Evolutionary conservation across 140 eudicot genomes (phyloP), one percentile per base, ranked within the genome.

Genomic region (Cichorium intybus): DNA sequence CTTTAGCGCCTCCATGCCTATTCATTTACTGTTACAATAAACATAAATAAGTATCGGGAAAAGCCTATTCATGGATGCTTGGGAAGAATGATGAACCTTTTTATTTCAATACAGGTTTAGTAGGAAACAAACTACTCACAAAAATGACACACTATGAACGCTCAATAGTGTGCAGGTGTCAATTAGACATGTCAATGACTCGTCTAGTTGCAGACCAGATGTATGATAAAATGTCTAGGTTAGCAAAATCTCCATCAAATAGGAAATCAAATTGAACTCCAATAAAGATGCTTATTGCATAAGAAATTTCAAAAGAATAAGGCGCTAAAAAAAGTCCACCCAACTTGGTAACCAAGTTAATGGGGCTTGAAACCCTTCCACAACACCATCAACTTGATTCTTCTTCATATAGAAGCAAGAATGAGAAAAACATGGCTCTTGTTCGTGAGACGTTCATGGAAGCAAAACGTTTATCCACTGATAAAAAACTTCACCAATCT

Each of bases 301-400:
- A 89, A 60, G 99, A 94, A 71, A 94, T 94, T 95, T 86, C 80
- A 20, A 89, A 86, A 71, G 99, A 94, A 65, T 81, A 74, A 33
- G 83, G 69, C 46, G 76, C 85, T 15, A 84, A 75, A 59, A 88
- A 71, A 41, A 86, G 70, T 15, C 80, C 97, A 0, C 85, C 97
- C 21, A 84, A 77, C 69, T 57, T 94, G 68, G 99, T 94, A 21
- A 97, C 97, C 20, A 94, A 81, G 77, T 77, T 94, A 68, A 94
- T 94, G 99, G 99, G 99, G 20, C 99, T 94, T 45, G 99, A 94
- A 59, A 68, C 84, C 64, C 85, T 94, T 63, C 99, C 99, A 6
- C 83, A 52, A 12, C 71, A 59, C 21, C 58, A 51, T 24, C 81
- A 80, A 26, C 79, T 75, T 45, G 77, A 77, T 64, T 64, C 80